Conservation (phyloP, 345 rosid species). For the Salix caprea region DNA sequence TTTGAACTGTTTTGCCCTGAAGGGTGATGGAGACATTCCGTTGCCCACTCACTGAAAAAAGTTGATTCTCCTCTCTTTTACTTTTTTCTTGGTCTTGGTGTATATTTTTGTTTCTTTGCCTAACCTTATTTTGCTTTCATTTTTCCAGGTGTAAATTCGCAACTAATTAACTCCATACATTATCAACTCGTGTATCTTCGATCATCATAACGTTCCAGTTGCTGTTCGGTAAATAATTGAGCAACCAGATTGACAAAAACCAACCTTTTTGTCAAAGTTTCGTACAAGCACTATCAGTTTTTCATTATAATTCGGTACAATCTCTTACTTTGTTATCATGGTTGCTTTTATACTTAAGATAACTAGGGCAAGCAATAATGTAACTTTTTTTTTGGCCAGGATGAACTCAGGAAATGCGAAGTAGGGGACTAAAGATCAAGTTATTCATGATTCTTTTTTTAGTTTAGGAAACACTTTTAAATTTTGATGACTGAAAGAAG, state of each 20-base stretch:
- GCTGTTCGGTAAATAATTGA: slow-evolving; percentile 17
- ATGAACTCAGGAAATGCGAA: slow-evolving; percentile 39
- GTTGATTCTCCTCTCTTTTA: slow-evolving; percentile 43
- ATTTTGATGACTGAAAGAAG: slow-evolving; percentile 32
- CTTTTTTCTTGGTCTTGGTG: slow-evolving; percentile 35
- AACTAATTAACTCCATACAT: slow-evolving; percentile 32
- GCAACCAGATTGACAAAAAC: slow-evolving; percentile 19
- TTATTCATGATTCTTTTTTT: slow-evolving; percentile 45
- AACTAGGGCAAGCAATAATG: slow-evolving; percentile 9
- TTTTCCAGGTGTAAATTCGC: slow-evolving; percentile 52
- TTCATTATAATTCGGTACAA: slow-evolving; percentile 33
- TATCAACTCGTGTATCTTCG: slow-evolving; percentile 21
- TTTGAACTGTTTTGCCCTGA: slow-evolving; percentile 45
- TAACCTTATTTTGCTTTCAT: slow-evolving; percentile 18
- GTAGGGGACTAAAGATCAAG: slow-evolving; percentile 34
- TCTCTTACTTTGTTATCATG: slow-evolving; percentile 8
- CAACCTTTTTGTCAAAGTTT: slow-evolving; percentile 23
- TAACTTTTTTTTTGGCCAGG: slow-evolving; percentile 31
- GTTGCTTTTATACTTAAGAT: slow-evolving; percentile 4
- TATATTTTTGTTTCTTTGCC: slow-evolving; percentile 21
- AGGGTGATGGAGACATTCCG: slow-evolving; percentile 75
- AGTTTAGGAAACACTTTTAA: slow-evolving; percentile 36
- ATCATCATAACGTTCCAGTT: slow-evolving; percentile 22
- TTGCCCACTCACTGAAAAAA: slow-evolving; percentile 63
- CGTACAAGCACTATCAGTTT: neutral